Percentiles rank a stretch among this genome's conserved stretches.
Evolutionary conservation across 2,329 filamentous ascomycete species (phyloP).

Genomic region (Stenocarpella maydis): DNA sequence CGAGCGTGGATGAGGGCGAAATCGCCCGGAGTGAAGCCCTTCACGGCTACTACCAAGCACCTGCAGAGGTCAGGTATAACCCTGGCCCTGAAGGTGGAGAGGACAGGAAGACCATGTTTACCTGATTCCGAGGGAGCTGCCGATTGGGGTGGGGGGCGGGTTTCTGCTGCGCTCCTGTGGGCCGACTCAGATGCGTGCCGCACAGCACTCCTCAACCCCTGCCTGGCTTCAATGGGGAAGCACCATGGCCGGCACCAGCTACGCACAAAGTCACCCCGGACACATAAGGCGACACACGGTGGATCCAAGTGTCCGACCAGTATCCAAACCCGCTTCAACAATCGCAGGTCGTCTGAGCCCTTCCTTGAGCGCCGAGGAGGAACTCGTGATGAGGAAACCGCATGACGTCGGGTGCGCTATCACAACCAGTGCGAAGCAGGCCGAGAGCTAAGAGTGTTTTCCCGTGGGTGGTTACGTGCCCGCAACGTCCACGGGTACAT

Average conservation of each 20-base stretch:
- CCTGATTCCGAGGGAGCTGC: background rate
- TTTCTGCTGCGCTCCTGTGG: background rate
- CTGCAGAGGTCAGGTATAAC: conserved; percentile 6
- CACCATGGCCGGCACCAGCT: background rate
- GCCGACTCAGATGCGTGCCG: background rate
- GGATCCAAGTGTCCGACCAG: background rate
- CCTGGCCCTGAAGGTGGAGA: background rate
- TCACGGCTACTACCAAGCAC: conserved; percentile 13
- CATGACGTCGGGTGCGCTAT: no score
- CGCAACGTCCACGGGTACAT: background rate
- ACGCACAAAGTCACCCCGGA: background rate
- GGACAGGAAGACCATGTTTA: conserved; percentile 15
- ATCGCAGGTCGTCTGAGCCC: background rate
- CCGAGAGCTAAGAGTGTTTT: background rate
- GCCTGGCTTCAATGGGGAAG: background rate
- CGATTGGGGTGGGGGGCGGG: no score
- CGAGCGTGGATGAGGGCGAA: conserved; percentile 14
- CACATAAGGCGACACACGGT: background rate
- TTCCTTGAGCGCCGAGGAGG: background rate
- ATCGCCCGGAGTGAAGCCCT: conserved; percentile 10
- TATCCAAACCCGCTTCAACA: background rate
- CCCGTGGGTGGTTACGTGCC: background rate
- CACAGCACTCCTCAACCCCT: background rate
- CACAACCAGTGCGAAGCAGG: background rate
- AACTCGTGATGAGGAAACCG: background rate